phyloP scores from a whole-genome alignment of 73 alveolate genomes.

The Urostyla sp. region DNA sequence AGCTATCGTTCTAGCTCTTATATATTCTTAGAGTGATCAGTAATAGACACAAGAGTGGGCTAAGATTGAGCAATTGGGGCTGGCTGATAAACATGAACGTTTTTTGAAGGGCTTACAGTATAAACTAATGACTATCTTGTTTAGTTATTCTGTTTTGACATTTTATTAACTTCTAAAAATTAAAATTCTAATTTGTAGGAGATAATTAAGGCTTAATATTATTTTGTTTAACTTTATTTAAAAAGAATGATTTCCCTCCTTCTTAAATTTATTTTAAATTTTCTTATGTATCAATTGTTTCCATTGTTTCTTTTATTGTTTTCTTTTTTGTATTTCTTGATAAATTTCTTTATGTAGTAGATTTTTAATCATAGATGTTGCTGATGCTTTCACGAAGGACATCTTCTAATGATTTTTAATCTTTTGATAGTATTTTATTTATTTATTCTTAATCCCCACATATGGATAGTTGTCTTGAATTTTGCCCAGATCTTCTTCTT shows the following conservation, averaged over 20 bases:
- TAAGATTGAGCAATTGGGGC: no score
- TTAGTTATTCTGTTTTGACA: no score
- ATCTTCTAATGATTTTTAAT: neutral
- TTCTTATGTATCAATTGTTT: no score
- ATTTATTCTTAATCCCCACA: conserved; percentile 3
- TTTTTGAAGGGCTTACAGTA: no score
- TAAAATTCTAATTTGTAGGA: neutral
- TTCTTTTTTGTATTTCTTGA: neutral
- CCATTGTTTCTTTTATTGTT: no score
- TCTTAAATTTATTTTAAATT: no score
- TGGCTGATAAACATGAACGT: no score
- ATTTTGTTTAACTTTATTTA: conserved; percentile 21
- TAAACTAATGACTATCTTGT: no score
- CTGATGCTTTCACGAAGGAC: neutral
- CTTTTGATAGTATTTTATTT: neutral
- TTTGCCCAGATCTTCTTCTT: conserved; percentile 31
- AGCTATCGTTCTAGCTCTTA: conserved; percentile 34
- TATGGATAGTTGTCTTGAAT: conserved; percentile 13
- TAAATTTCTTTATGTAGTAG: neutral
- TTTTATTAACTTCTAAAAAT: no score
- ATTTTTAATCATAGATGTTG: conserved; percentile 7
- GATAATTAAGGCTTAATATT: neutral
- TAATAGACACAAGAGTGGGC: no score
- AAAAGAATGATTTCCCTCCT: conserved; percentile 26
- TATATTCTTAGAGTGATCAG: no score